These are phyloP conservation scores for Dothidotthia symphoricarpi DNA, from an alignment of 2,329 filamentous ascomycete genomes.

Conservation along the genomic window DNA sequence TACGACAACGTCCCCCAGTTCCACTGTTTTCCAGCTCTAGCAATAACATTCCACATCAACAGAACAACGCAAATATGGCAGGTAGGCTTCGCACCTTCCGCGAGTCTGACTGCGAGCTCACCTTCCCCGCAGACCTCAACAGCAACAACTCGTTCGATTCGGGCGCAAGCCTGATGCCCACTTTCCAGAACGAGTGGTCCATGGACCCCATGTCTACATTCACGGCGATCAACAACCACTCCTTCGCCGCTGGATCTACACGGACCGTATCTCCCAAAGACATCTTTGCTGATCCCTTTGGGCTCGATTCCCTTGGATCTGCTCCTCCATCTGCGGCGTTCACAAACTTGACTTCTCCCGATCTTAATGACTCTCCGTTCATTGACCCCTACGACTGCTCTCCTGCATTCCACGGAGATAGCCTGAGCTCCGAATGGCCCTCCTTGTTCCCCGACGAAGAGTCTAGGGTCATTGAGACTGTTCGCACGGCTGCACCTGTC, in stretches of 20 bases:
- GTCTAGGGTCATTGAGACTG: slow-evolving; percentile 25
- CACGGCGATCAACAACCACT: slow-evolving; percentile 48
- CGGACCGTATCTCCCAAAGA: slow-evolving; percentile 82
- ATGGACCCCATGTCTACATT: slow-evolving; percentile 40
- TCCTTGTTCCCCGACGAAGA: slow-evolving; percentile 65
- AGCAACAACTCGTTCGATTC: slow-evolving; percentile 46
- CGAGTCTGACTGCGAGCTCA: slow-evolving; percentile 26
- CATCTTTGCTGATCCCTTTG: slow-evolving; percentile 65
- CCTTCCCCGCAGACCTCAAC: slow-evolving; percentile 36
- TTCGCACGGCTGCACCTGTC: slow-evolving; percentile 22
- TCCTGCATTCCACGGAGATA: slow-evolving; percentile 65
- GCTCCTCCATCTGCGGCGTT: slow-evolving; percentile 79
- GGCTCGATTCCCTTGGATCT: slow-evolving; percentile 62
- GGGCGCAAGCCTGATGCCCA: slow-evolving; percentile 49
- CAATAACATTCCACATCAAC: slow-evolving; percentile 51
- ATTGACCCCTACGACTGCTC: slow-evolving; percentile 75
- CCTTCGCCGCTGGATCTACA: slow-evolving; percentile 36
- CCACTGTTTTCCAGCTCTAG: slow-evolving; percentile 66
- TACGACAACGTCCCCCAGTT: slow-evolving; percentile 63
- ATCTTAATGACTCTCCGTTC: slow-evolving; percentile 74
- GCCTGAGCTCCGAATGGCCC: slow-evolving; percentile 65
- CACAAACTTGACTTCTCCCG: slow-evolving; percentile 80
- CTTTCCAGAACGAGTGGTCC: slow-evolving; percentile 39
- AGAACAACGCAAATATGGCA: slow-evolving; percentile 40
- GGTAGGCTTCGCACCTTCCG: slow-evolving; percentile 30